Base-by-base conservation (phyloP, 306 rosid species). In the Elaeagnus macrophylla region DNA sequence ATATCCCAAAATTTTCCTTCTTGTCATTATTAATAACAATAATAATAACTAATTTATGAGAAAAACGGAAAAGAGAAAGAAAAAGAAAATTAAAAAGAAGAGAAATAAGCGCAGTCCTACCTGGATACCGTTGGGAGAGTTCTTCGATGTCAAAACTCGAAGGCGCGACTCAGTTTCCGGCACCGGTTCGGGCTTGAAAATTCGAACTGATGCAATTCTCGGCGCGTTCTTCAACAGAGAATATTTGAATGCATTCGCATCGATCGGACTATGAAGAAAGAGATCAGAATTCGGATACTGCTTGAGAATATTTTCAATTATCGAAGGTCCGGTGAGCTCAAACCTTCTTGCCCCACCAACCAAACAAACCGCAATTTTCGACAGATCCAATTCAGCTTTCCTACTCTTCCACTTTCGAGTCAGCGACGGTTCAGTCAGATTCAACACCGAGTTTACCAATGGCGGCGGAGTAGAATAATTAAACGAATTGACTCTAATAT, bases 301-400 rank as follows among this genome's bases (percentile, higher is more conserved):
- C 3, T 55, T 70, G 0, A 91, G 70, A 10, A 91, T 67, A 56
- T 61, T 82, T 20, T 86, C 70, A 7, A 80, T 8, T 9, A 91
- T 78, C 10, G 97, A 83, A 7, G 97, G 96, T 53, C 97, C 97
- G 0, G 95, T 83, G 19, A 91, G 80, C 69, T 91, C 97, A 61
- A 91, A 91, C 68, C 95, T 80, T 52, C 97, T 68, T 7, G 97
- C 97, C 39, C 97, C 97, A 6, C 97, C 97, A 0, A 91, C 97
- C 76, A 91, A 65, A 51, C 97, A 91, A 19, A 91, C 85, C 1
- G 96, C 97, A 9, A 91, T 81, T 75, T 75, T 84, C 9, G 97
- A 83, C 8, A 71, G 80, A 36, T 61, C 16, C 73, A 83, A 52
- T 52, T 81, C 81, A 1, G 68, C 71, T 20, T 81, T 79, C 2